phyloP scores from a whole-genome alignment of 179 eudicot genomes.

The Vitellaria paradoxa region DNA sequence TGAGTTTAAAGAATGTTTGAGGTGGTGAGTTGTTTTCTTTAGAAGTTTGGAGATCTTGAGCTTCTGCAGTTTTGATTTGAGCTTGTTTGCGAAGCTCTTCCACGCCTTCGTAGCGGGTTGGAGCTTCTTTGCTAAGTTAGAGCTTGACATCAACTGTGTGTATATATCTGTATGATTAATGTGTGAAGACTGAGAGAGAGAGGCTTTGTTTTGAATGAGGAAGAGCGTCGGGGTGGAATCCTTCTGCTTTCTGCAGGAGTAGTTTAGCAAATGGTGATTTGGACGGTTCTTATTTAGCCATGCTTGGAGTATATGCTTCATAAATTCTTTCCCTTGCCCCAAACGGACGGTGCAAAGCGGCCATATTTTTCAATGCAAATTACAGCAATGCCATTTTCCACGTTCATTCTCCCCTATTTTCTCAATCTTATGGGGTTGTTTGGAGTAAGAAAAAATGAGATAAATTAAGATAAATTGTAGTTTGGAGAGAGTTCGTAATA shows the following conservation, averaged over 20 bases:
- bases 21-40: constrained; percentile 9
- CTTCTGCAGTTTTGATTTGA: constrained; percentile 19
- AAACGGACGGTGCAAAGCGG: constrained; percentile 1
- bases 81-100: constrained; percentile 29
- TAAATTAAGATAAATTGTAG: too few relatives aligned
- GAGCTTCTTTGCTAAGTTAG: constrained; percentile 29
- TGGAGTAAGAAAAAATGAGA: too few relatives aligned
- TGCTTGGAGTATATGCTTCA: constrained; percentile 3
- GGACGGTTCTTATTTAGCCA: not conserved
- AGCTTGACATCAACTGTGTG: constrained; percentile 30
- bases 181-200: not conserved
- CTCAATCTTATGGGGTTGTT: not conserved
- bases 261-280: not conserved
- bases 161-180: not conserved
- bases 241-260: not conserved
- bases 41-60: constrained; percentile 10
- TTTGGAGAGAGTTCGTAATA: too few relatives aligned
- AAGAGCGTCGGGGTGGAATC: not conserved
- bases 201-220: not conserved
- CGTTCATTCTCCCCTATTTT: not conserved
- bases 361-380: not conserved
- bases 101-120: constrained; percentile 32
- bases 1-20: not conserved
- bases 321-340: not conserved
- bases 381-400: constrained; percentile 2